Percentiles rank a stretch among this genome's conserved stretches.
These are phyloP conservation scores for Myxozyma mucilagina DNA, from an alignment of 805 yeast species.

Conservation along the genomic window DNA sequence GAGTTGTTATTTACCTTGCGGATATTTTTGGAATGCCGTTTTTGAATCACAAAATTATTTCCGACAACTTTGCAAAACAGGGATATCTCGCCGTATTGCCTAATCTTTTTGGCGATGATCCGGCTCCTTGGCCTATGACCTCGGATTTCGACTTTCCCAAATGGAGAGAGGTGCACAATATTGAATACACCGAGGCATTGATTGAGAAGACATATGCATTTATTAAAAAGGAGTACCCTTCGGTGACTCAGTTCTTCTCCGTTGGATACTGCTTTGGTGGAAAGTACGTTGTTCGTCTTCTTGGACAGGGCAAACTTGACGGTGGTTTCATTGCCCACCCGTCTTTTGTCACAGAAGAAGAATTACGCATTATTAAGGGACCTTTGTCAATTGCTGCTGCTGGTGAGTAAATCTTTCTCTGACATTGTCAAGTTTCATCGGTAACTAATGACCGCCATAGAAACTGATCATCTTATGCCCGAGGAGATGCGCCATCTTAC, in stretches of 20 bases:
- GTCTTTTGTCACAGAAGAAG: slow-evolving; percentile 64
- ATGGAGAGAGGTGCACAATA: slow-evolving; percentile 54
- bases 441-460: slow-evolving; percentile 2
- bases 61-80: slow-evolving; percentile 46
- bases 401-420: slow-evolving; percentile 43
- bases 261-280: slow-evolving; percentile 82
- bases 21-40: slow-evolving; percentile 64
- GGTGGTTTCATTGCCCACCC: slow-evolving; percentile 79
- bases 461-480: slow-evolving; percentile 62
- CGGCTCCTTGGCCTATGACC: slow-evolving; percentile 39
- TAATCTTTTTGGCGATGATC: slow-evolving; percentile 57
- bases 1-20: slow-evolving; percentile 57
- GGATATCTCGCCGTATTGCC: slow-evolving; percentile 64
- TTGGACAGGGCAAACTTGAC: slow-evolving; percentile 38
- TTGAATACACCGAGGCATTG: slow-evolving; percentile 47
- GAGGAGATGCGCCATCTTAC: slow-evolving; percentile 62
- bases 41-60: slow-evolving; percentile 50
- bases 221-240: slow-evolving; percentile 44
- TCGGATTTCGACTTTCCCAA: slow-evolving; percentile 19
- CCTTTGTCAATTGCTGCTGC: slow-evolving; percentile 76
- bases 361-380: slow-evolving; percentile 57
- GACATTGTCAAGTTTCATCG: no score
- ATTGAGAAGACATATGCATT: slow-evolving; percentile 49
- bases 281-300: slow-evolving; percentile 55
- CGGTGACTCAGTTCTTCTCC: slow-evolving; percentile 47